phyloP scores from a whole-genome alignment of 192 early-diverging fungal species.

The Phlyctochytrium arcticum region DNA sequence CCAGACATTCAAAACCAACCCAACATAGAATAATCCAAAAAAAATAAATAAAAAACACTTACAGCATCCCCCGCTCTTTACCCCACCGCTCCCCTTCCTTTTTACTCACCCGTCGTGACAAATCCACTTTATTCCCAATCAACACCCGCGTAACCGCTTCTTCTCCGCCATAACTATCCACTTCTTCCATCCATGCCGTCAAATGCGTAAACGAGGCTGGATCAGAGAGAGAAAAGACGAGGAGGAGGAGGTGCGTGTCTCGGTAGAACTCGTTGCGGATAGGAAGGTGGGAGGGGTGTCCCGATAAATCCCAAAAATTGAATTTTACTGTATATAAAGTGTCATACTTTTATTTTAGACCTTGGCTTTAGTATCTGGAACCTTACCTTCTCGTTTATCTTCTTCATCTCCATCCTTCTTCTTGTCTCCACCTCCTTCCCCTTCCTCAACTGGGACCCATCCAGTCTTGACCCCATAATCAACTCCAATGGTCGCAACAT shows the following conservation, averaged over 20 bases:
- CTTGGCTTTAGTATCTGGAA: not conserved
- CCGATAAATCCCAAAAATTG: constrained; percentile 61
- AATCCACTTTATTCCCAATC: constrained; percentile 46
- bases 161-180: constrained; percentile 30
- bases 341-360: not conserved
- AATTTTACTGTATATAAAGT: constrained; percentile 44
- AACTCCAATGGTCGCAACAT: constrained; percentile 58
- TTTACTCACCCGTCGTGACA: not conserved
- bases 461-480: constrained; percentile 62
- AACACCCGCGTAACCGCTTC: constrained; percentile 37
- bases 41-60: not conserved
- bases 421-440: constrained; percentile 46
- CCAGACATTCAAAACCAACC: not conserved
- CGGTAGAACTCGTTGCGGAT: constrained; percentile 63
- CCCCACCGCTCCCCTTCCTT: not conserved
- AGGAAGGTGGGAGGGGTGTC: constrained; percentile 49
- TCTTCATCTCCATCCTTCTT: too few relatives aligned
- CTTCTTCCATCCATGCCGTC: constrained; percentile 42
- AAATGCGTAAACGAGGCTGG: constrained; percentile 34
- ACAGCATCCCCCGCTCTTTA: constrained; percentile 1
- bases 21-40: not conserved
- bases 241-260: constrained; percentile 50
- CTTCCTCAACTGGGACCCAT: constrained; percentile 20
- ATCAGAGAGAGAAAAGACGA: constrained; percentile 39
- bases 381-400: not conserved